Base-by-base conservation (phyloP, 352 stramenopile species). In the Phytophthora hibernalis region DNA sequence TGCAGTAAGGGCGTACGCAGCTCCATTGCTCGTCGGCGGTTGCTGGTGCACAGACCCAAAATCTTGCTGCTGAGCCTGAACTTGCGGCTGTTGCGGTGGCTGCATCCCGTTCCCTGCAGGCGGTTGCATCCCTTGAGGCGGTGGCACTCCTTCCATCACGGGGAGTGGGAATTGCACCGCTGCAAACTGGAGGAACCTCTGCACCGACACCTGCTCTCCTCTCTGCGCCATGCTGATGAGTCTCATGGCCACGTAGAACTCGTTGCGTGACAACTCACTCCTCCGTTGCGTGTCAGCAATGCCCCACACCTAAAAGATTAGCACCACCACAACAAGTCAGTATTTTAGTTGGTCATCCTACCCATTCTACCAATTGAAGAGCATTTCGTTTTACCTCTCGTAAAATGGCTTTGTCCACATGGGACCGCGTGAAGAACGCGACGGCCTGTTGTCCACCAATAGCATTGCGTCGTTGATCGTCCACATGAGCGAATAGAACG, bases 391-490 rank as follows among this genome's bases (percentile, higher is more conserved):
- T 18, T 52, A 94, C 86, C 75, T 96, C 87, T 7, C 89, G 79
- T 38, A 96, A 56, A 38, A 87, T 69, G 20, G 63, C 47, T 51
- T 98, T 92, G 55, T 97, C 92, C 6, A 98, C 66, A 45, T 96
- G 94, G 16, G 94, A 98, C 0, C 87, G 82, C 24, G 88, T 91
- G 67, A 99, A 97, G 73, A 99, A 98, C 56, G 85, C 77, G 10
- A 99, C 96, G 4, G 96, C 96, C 28, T 93, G 83, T 5, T 77
- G 82, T 7, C 96, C 96, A 12, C 84, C 86, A 64, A 99, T 96
- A 12, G 83, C 78, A 28, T 95, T 89, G 40, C 77, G 77, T 15
- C 81, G 70, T 62, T 96, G 78, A 12, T 91, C 83, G 68, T 98
- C 96, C n/a, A 94, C 94, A n/a, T 81, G 56, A 8, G 74, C 45